Conservation (phyloP, 1,284 basidiomycete species). For the Agaricales sp. region DNA sequence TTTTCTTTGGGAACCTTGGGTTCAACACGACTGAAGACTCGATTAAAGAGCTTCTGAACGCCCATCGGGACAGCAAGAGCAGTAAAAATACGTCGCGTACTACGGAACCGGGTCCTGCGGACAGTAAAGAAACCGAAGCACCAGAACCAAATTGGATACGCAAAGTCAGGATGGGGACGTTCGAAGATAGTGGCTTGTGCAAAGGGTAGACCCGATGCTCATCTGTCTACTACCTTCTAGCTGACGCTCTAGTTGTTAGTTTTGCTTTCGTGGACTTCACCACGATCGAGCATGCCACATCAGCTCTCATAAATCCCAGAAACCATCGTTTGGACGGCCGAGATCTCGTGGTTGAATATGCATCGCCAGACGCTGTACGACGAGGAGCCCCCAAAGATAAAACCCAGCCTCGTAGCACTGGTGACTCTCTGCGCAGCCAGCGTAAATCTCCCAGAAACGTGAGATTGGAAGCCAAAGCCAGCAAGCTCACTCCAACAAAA, state of each 20-base stretch:
- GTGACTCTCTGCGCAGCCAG: conserved; percentile 7
- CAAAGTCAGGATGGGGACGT: conserved; percentile 89
- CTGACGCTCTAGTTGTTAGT: conserved; percentile 27
- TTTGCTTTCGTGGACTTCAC: conserved; percentile 96
- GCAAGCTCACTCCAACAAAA: background rate
- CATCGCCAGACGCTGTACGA: conserved; percentile 75
- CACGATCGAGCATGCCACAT: conserved; percentile 69
- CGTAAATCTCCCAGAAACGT: background rate
- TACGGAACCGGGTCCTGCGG: conserved; percentile 17
- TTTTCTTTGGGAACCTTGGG: conserved; percentile 85
- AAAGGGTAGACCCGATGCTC: conserved; percentile 64
- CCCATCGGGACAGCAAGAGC: conserved; percentile 35
- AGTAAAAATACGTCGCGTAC: conserved; percentile 15
- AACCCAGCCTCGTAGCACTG: conserved; percentile 8
- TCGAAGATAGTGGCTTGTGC: conserved; percentile 89
- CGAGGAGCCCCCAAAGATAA: conserved; percentile 39
- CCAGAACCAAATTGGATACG: conserved; percentile 51
- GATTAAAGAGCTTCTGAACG: conserved; percentile 64
- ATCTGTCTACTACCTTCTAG: background rate
- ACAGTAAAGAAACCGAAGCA: conserved; percentile 22
- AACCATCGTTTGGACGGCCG: conserved; percentile 83
- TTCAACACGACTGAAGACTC: conserved; percentile 78
- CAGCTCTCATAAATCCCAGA: conserved; percentile 72
- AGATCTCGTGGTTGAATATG: conserved; percentile 83
- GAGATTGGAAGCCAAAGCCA: background rate